Percentiles rank a stretch among this genome's conserved stretches.
Conservation (phyloP, 1,284 basidiomycete genomes). For the Ustilago trichophora region DNA sequence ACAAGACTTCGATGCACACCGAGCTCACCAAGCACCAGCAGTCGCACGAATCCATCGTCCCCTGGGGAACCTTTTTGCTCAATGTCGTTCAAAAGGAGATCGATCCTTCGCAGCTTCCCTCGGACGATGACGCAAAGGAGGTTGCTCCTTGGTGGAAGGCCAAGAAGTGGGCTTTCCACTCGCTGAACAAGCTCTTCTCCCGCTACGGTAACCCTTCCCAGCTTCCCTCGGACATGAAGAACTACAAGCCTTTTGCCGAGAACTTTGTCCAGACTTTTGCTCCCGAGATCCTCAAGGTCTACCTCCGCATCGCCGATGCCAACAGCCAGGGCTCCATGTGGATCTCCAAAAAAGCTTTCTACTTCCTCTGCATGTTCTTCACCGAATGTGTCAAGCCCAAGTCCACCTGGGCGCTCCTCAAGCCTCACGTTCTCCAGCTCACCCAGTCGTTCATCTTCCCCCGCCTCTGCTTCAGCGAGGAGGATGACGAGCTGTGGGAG, state of each 20-base stretch:
- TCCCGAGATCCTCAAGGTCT: constrained; percentile 65
- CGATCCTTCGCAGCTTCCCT: constrained; percentile 43
- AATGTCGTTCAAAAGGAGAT: constrained; percentile 59
- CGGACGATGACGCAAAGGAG: constrained; percentile 50
- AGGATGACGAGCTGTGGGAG: constrained; percentile 64
- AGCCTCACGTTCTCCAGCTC: constrained; percentile 58
- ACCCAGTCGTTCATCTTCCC: constrained; percentile 63
- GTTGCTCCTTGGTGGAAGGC: constrained; percentile 63
- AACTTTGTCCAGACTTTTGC: constrained; percentile 61
- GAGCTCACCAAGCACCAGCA: constrained; percentile 61
- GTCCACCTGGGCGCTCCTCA: constrained; percentile 62
- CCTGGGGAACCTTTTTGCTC: constrained; percentile 64
- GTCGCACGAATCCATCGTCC: constrained; percentile 60
- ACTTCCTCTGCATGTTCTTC: constrained; percentile 61
- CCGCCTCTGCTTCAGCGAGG: constrained; percentile 58
- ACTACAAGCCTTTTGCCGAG: constrained; percentile 65
- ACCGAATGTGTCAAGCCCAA: constrained; percentile 64
- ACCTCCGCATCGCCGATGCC: constrained; percentile 56
- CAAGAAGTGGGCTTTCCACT: constrained; percentile 66
- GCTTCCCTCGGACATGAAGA: constrained; percentile 56
- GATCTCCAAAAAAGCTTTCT: constrained; percentile 57
- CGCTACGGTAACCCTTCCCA: constrained; percentile 65
- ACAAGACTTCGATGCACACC: constrained; percentile 62
- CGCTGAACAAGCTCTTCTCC: constrained; percentile 64
- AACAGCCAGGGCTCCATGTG: constrained; percentile 47